Evolutionary conservation across 2,329 filamentous ascomycete species (phyloP).

Genomic region (Fusarium sp.): DNA sequence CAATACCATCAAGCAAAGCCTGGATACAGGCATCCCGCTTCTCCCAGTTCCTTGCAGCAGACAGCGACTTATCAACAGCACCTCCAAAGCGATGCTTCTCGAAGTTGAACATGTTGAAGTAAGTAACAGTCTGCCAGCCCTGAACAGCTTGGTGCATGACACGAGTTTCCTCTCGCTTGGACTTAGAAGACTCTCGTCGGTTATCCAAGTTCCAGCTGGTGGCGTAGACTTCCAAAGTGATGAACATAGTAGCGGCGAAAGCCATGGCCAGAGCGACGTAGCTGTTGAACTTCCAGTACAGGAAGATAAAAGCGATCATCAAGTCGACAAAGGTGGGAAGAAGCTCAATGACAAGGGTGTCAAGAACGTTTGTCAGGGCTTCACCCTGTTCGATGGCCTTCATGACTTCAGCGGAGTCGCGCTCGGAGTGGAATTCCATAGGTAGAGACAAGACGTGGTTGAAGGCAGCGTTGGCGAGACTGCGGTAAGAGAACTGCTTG

Average conservation of each 20-base stretch:
- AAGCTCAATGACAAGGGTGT: constrained; percentile 69
- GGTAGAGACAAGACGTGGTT: constrained; percentile 75
- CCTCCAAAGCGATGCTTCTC: constrained; percentile 46
- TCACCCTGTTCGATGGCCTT: constrained; percentile 72
- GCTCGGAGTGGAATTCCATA: constrained; percentile 76
- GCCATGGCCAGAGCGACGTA: constrained; percentile 62
- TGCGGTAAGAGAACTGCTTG: constrained; percentile 58
- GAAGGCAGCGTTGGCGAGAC: constrained; percentile 70
- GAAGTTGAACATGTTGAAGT: constrained; percentile 52
- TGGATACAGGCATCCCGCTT: constrained; percentile 40
- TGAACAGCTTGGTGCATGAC: constrained; percentile 68
- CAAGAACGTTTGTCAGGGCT: constrained; percentile 68
- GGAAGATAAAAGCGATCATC: constrained; percentile 67
- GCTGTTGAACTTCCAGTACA: constrained; percentile 71
- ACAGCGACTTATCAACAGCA: constrained; percentile 44
- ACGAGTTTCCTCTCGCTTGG: constrained; percentile 60
- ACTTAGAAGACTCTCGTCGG: constrained; percentile 52
- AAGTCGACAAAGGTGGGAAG: constrained; percentile 72
- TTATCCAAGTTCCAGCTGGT: constrained; percentile 53
- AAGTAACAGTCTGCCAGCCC: constrained; percentile 69
- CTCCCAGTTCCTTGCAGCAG: constrained; percentile 36
- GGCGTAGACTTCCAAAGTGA: constrained; percentile 48
- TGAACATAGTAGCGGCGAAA: constrained; percentile 27
- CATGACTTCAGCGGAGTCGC: constrained; percentile 72
- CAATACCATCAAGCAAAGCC: constrained; percentile 54